Evolutionary conservation across 225 moss, liverwort and hornwort species (phyloP).

Genomic region (Bryoerythrophyllum caledonicum): DNA sequence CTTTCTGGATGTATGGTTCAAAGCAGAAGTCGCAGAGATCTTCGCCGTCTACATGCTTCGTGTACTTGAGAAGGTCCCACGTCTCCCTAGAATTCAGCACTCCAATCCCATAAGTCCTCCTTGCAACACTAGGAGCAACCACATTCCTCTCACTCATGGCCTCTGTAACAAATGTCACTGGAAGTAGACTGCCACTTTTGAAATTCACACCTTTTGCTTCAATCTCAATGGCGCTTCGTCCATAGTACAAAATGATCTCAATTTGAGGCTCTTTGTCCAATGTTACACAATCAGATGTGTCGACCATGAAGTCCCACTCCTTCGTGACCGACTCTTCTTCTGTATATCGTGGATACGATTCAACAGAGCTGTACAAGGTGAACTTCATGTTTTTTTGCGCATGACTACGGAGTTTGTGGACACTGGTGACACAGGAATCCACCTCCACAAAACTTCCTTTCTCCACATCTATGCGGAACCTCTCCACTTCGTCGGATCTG

Average conservation of each 20-base stretch:
- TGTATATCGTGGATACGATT: neutral
- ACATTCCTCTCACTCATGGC: neutral
- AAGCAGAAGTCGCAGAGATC: neutral
- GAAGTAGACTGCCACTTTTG: neutral
- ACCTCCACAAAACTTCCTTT: slow-evolving; percentile 1
- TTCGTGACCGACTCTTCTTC: slow-evolving; percentile 6
- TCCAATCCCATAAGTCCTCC: slow-evolving; percentile 13
- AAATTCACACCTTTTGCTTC: neutral
- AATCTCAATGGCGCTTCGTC: neutral
- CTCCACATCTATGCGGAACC: slow-evolving; percentile 21
- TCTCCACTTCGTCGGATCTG: neutral
- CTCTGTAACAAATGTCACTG: neutral
- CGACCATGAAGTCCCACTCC: slow-evolving; percentile 24
- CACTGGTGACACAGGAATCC: neutral
- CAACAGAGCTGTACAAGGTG: slow-evolving; percentile 9
- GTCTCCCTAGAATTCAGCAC: neutral
- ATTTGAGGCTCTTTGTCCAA: neutral
- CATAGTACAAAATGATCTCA: neutral
- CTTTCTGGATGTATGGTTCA: slow-evolving; percentile 12
- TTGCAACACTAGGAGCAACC: neutral
- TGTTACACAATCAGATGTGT: neutral
- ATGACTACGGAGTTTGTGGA: neutral
- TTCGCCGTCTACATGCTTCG: neutral
- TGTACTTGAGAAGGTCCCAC: slow-evolving; percentile 8
- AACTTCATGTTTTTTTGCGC: slow-evolving; percentile 4